These are phyloP conservation scores for Fomes fomentarius DNA, from an alignment of 1,284 basidiomycete genomes.

Conservation along the genomic window DNA sequence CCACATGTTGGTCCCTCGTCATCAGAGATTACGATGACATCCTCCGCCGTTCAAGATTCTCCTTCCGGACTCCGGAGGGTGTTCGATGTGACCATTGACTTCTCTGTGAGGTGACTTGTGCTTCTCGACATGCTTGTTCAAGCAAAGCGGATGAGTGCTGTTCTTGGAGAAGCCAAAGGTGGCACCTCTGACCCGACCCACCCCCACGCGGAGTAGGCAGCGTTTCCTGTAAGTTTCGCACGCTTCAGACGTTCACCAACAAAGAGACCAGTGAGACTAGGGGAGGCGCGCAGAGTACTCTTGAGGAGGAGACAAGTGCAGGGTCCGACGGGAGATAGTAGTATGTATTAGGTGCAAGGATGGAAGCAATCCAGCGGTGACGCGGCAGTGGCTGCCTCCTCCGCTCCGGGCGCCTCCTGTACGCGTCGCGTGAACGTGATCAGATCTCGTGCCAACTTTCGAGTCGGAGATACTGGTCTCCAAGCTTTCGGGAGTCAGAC, in stretches of 20 bases:
- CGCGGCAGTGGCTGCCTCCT: constrained; percentile 22
- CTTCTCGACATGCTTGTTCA: constrained; percentile 51
- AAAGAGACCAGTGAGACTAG: constrained; percentile 51
- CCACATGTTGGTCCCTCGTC: constrained; percentile 62
- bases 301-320: constrained; percentile 37
- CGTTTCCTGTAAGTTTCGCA: constrained; percentile 47
- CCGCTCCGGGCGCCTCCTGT: constrained; percentile 10
- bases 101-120: constrained; percentile 6
- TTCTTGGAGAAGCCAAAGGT: constrained; percentile 67
- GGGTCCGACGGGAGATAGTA: background rate
- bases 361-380: constrained; percentile 1
- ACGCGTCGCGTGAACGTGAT: constrained; percentile 27
- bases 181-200: constrained; percentile 77
- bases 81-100: constrained; percentile 15
- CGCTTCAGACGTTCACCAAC: constrained; percentile 66
- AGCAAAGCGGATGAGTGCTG: constrained; percentile 53
- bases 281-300: constrained; percentile 58
- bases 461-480: too few relatives aligned
- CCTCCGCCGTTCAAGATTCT: constrained; percentile 51
- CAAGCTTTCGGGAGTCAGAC: too few relatives aligned
- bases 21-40: constrained; percentile 71
- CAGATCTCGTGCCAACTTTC: too few relatives aligned
- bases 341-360: constrained; percentile 2
- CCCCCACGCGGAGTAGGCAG: constrained; percentile 62
- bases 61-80: constrained; percentile 36